Percentiles rank a stretch among this genome's conserved stretches.
Conservation (phyloP, 495 filamentous ascomycete genomes). For the Xylaria castorea region DNA sequence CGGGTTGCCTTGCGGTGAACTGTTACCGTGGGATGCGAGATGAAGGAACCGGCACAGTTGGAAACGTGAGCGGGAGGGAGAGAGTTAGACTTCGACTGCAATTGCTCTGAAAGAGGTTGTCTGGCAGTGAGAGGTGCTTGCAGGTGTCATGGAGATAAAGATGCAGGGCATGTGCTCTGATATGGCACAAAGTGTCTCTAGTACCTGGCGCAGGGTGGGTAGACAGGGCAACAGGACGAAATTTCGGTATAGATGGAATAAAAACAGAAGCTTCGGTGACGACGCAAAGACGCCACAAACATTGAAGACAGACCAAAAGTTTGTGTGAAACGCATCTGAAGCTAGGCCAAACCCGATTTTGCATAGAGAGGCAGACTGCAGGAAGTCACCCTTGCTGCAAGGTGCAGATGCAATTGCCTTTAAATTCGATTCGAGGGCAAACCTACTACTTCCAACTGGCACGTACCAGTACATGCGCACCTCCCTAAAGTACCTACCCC, state of each 20-base stretch:
- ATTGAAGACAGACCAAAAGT: not conserved
- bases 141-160: constrained; percentile 6
- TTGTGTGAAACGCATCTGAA: constrained; percentile 29
- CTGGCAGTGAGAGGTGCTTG: not conserved
- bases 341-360: constrained; percentile 27
- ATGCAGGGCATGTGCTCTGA: constrained; percentile 8
- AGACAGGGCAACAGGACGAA: not conserved
- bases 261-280: constrained; percentile 20
- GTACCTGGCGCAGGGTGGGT: not conserved
- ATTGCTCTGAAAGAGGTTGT: not conserved
- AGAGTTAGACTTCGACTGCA: not conserved
- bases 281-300: constrained; percentile 23
- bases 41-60: not conserved
- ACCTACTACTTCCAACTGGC: not conserved
- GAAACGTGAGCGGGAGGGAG: not conserved
- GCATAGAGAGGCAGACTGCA: constrained; percentile 25
- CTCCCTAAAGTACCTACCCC: not conserved
- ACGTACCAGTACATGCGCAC: not conserved
- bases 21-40: not conserved
- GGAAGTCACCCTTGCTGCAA: constrained; percentile 22
- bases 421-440: not conserved
- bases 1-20: not conserved
- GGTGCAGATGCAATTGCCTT: constrained; percentile 26
- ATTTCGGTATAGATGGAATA: not conserved
- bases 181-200: not conserved